Evolutionary conservation across 345 rosid genomes (phyloP), one percentile per base, ranked within the genome.

Genomic region (Rhodamnia rubescens): DNA sequence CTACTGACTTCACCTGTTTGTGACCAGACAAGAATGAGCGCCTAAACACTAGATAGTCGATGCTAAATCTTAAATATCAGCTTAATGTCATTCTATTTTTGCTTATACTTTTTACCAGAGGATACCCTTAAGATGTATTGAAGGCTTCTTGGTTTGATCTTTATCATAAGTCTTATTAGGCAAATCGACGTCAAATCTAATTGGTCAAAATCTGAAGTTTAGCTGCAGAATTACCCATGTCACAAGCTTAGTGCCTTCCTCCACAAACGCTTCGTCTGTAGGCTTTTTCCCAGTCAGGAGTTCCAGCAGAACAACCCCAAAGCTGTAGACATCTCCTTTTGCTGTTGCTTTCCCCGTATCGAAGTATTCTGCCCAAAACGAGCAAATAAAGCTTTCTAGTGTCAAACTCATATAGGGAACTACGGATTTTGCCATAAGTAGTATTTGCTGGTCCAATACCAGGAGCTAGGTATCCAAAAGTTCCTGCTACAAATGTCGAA

Each of bases 311-410:
- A 97, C 94, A 78, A 95, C 98, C 14, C 99, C 96, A 11, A 92
- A 95, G 88, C 98, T 95, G 86, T 94, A 97, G 55, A 97, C 94
- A 90, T 95, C 98, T 32, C 94, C 98, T 90, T 95, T 97, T 74
- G 86, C 89, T 6, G 96, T 94, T 12, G 96, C 98, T 88, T 93
- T 95, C 51, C 97, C 94, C 2, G 96, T 93, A 86, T 95, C 98
- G 11, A 94, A 97, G 86, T 94, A 97, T 89, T 97, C 95, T 95
- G 92, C 85, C 83, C 85, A 87, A 87, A 53, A 59, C 61, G 5
- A 2, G 21, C 11, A 50, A 40, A 26, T 50, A 59, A 44, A 85
- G 9, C 80, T 36, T 18, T 69, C 47, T 69, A 69, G 80, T 18
- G 18, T 69, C 42, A 36, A 36, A 36, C 6, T 69, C 80, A 36